These are phyloP conservation scores for Triticum timopheevii DNA, from an alignment of 176 grass and related monocot genomes.

Conservation along the genomic window DNA sequence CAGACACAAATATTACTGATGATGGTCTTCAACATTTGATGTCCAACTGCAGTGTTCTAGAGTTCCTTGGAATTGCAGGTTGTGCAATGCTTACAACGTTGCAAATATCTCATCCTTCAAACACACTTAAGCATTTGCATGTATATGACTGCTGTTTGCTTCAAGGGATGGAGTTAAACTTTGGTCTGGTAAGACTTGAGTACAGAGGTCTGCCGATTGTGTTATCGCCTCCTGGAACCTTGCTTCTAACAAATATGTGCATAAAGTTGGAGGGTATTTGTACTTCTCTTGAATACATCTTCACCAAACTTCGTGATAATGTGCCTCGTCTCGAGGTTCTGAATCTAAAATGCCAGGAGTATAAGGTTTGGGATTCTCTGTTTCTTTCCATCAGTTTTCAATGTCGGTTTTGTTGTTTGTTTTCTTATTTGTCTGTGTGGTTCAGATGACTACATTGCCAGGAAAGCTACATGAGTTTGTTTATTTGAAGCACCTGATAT, in stretches of 20 bases:
- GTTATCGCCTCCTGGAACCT: neutral
- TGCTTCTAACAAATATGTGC: neutral
- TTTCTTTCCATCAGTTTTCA: neutral
- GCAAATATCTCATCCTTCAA: neutral
- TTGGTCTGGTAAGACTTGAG: neutral
- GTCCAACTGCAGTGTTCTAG: neutral
- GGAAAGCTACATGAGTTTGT: neutral
- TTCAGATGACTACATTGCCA: neutral
- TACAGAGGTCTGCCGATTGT: neutral
- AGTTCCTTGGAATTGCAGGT: neutral
- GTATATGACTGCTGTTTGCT: neutral
- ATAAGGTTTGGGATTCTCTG: neutral
- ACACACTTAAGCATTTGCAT: neutral
- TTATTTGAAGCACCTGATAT: constrained; percentile 7
- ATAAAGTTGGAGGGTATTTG: neutral
- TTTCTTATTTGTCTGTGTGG: neutral
- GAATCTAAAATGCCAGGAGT: neutral
- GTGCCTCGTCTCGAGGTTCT: neutral
- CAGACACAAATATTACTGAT: neutral
- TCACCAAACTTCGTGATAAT: neutral
- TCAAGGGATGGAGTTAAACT: neutral
- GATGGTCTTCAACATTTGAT: neutral
- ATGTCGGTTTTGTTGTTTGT: neutral
- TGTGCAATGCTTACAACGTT: neutral
- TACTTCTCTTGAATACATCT: constrained; percentile 1